Percentiles rank a stretch among this genome's conserved stretches.
Conservation (phyloP, 2,329 filamentous ascomycete genomes). For the Alternaria sp. region DNA sequence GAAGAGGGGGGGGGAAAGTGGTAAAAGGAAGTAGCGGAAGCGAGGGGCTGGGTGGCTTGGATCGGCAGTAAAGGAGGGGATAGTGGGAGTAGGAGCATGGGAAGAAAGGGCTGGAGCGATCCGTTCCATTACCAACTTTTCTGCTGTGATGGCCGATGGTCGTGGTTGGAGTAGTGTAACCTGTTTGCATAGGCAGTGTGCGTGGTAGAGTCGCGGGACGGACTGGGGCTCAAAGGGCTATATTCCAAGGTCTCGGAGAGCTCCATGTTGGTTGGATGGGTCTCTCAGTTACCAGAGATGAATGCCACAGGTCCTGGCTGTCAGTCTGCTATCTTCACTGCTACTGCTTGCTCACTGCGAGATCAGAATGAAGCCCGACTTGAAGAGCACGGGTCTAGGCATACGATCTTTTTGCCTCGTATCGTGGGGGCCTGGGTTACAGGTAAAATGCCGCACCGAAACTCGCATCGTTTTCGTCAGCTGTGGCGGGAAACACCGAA, state of each 20-base stretch:
- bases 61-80: not conserved
- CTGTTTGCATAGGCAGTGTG: not conserved
- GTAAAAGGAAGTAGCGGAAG: not conserved
- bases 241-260: not conserved
- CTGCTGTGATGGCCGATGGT: not conserved
- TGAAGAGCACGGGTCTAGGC: not conserved
- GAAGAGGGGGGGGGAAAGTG: not conserved
- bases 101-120: not conserved
- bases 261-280: not conserved
- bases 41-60: slow-evolving; percentile 4
- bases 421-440: not conserved
- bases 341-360: not conserved
- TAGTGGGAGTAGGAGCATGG: not conserved
- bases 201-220: not conserved
- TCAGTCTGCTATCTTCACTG: not conserved
- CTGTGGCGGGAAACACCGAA: slow-evolving; percentile 6
- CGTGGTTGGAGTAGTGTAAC: not conserved
- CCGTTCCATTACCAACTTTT: not conserved
- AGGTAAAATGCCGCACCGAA: slow-evolving; percentile 3
- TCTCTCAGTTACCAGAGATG: not conserved
- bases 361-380: slow-evolving; percentile 1
- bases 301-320: not conserved
- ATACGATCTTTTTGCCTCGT: not conserved
- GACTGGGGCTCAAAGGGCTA: not conserved
- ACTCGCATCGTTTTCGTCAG: slow-evolving; percentile 2